Conservation (phyloP, 148 eudicot species). For the Simmondsia chinensis region DNA sequence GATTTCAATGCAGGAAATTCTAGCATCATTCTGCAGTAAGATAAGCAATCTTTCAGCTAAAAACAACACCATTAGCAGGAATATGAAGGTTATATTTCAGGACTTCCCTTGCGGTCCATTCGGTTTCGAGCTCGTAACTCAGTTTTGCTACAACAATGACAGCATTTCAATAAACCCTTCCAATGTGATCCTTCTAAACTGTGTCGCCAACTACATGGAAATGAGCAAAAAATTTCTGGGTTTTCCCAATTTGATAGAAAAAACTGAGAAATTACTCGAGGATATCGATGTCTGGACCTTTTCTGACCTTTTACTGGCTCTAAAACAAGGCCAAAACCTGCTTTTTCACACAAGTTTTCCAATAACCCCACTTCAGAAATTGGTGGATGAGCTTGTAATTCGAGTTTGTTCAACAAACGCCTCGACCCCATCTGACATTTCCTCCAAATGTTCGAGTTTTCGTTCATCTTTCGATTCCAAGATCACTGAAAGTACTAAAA, state of each 20-base stretch:
- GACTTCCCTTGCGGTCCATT: constrained; percentile 52
- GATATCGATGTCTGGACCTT: constrained; percentile 36
- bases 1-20: constrained; percentile 22
- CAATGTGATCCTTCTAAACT: constrained; percentile 25
- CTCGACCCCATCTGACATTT: constrained; percentile 17
- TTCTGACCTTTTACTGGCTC: constrained; percentile 36
- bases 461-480: constrained; percentile 37
- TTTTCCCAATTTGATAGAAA: constrained; percentile 17
- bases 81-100: constrained; percentile 26
- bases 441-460: constrained; percentile 31
- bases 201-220: constrained; percentile 37
- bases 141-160: constrained; percentile 41
- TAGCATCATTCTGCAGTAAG: constrained; percentile 27
- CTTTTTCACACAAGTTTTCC: constrained; percentile 2
- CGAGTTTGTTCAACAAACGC: constrained; percentile 14
- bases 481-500: constrained; percentile 20
- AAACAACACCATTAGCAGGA: background rate
- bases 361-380: constrained; percentile 6
- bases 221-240: constrained; percentile 15
- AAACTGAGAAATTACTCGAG: constrained; percentile 20
- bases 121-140: constrained; percentile 37
- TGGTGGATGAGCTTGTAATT: constrained; percentile 24
- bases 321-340: constrained; percentile 29
- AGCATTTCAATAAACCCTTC: constrained; percentile 23
- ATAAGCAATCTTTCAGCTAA: constrained; percentile 19